A percentile compares a stretch with the other conserved stretches of the same genome.
These are phyloP conservation scores for Cordyceps fumosorosea DNA, from an alignment of 2,329 filamentous ascomycete genomes.

Conservation along the genomic window DNA sequence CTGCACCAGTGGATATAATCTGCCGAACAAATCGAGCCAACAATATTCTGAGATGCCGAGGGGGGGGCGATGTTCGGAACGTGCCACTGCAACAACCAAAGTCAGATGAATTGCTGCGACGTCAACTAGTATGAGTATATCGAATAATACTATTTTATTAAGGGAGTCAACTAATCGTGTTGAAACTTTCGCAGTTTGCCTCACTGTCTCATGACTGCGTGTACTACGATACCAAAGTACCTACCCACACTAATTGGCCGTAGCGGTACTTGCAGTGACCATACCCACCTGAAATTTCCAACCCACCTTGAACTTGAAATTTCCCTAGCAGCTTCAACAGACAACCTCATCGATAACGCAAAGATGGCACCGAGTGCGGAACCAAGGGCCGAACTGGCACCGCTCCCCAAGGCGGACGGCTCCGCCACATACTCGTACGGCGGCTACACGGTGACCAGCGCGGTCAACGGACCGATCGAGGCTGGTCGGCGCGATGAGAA, in stretches of 20 bases:
- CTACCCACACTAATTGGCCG: neutral
- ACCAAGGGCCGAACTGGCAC: slow-evolving; percentile 48
- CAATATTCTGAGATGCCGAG: too few species aligned
- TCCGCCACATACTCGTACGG: slow-evolving; percentile 70
- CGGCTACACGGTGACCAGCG: slow-evolving; percentile 75
- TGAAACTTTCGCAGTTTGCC: too few species aligned
- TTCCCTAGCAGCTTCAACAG: neutral
- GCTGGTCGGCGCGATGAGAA: slow-evolving; percentile 82
- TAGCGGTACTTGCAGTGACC: neutral
- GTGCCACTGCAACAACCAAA: too few species aligned
- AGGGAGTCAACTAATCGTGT: too few species aligned
- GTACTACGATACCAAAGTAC: neutral
- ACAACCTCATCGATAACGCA: slow-evolving; percentile 11
- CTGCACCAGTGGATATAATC: too few species aligned
- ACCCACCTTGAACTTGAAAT: neutral
- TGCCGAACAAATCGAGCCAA: too few species aligned
- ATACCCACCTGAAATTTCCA: slow-evolving; percentile 3
- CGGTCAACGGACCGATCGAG: slow-evolving; percentile 90
- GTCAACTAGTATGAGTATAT: too few species aligned
- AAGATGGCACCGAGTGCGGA: slow-evolving; percentile 40
- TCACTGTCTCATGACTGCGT: too few species aligned
- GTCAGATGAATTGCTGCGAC: too few species aligned
- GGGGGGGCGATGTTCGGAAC: too few species aligned
- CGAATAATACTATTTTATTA: too few species aligned
- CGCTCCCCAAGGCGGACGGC: slow-evolving; percentile 67